These are phyloP conservation scores for Hibiscus trionum DNA, from an alignment of 345 rosid species.

Conservation along the genomic window DNA sequence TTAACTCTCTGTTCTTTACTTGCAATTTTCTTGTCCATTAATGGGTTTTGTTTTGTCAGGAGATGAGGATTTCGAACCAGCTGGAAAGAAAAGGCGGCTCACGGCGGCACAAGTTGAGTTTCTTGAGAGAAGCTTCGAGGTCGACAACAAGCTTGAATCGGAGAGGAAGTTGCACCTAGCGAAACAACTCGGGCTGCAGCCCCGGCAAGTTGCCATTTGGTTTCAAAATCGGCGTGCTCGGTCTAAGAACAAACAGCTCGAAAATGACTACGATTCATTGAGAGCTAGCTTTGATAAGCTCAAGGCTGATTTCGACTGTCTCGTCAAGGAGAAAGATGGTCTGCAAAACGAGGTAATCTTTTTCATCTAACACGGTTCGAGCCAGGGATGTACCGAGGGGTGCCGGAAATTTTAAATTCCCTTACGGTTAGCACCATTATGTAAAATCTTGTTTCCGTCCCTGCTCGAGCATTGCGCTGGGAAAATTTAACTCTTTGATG, in stretches of 20 bases:
- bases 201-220: constrained; percentile 79
- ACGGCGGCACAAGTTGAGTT: constrained; percentile 44
- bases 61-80: constrained; percentile 27
- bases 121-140: constrained; percentile 62
- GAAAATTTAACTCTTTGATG: background rate
- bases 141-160: constrained; percentile 69
- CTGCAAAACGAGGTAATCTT: constrained; percentile 48
- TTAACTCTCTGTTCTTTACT: constrained; percentile 7
- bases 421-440: too few relatives aligned
- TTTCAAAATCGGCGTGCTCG: constrained; percentile 77
- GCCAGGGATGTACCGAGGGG: too few relatives aligned
- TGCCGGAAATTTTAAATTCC: too few relatives aligned
- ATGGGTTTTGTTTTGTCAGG: constrained; percentile 20
- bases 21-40: background rate
- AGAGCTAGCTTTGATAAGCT: constrained; percentile 47
- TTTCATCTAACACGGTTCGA: too few relatives aligned
- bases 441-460: too few relatives aligned
- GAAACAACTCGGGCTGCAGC: constrained; percentile 60
- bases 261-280: constrained; percentile 44
- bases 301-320: constrained; percentile 45
- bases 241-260: constrained; percentile 63
- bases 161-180: constrained; percentile 66
- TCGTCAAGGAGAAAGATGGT: constrained; percentile 37
- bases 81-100: constrained; percentile 59
- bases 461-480: too few relatives aligned